Percentiles rank a stretch among this genome's conserved stretches.
Conservation (phyloP, 495 filamentous ascomycete species). For the Rhypophila decipiens region DNA sequence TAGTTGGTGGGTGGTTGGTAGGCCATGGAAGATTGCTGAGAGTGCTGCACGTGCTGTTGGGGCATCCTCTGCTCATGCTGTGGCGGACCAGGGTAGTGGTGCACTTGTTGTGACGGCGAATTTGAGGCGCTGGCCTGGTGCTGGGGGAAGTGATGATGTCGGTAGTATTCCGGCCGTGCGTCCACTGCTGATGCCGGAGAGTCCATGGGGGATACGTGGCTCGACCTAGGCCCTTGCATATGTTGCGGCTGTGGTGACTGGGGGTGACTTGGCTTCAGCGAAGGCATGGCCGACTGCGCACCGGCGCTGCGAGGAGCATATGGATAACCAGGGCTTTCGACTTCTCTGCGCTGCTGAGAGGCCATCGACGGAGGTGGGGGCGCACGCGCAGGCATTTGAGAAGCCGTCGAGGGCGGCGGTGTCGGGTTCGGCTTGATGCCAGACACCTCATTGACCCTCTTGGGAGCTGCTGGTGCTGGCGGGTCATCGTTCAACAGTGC, state of each 20-base stretch:
- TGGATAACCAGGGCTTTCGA: slow-evolving; percentile 27
- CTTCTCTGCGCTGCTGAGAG: slow-evolving; percentile 31
- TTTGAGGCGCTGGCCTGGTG: slow-evolving; percentile 27
- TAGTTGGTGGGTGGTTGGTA: slow-evolving; percentile 11
- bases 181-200: slow-evolving; percentile 12
- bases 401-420: too few relatives aligned
- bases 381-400: slow-evolving; percentile 31
- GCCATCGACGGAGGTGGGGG: slow-evolving; percentile 25
- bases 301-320: slow-evolving; percentile 35
- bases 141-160: slow-evolving; percentile 25
- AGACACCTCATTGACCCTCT: slow-evolving; percentile 37
- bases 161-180: slow-evolving; percentile 37
- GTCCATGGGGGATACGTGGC: slow-evolving; percentile 25
- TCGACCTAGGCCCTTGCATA: slow-evolving; percentile 29
- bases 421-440: slow-evolving; percentile 33
- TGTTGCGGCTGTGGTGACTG: slow-evolving; percentile 37
- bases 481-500: slow-evolving; percentile 44
- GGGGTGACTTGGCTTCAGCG: slow-evolving; percentile 39
- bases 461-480: slow-evolving; percentile 37
- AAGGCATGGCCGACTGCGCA: slow-evolving; percentile 37
- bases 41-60: slow-evolving; percentile 9
- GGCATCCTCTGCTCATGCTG: slow-evolving; percentile 14
- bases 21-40: slow-evolving; percentile 8
- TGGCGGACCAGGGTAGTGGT: slow-evolving; percentile 31
- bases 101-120: slow-evolving; percentile 36